These are phyloP conservation scores for Sclerotiophoma versabilis DNA, from an alignment of 2,329 filamentous ascomycete species.

Conservation along the genomic window DNA sequence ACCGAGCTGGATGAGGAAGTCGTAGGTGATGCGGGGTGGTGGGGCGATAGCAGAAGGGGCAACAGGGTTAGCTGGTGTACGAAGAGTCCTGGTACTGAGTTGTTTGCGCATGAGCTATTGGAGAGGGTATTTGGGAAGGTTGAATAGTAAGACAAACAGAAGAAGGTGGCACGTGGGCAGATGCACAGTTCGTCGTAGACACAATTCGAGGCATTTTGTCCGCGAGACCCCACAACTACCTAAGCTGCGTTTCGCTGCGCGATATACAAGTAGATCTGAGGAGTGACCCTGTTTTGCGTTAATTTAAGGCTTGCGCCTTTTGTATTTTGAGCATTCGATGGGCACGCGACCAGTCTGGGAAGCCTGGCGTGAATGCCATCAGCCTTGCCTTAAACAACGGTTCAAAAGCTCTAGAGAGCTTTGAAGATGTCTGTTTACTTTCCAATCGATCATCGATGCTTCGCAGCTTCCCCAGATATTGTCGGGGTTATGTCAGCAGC, in stretches of 20 bases:
- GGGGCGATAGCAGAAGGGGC: slow-evolving; percentile 76
- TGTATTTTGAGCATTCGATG: not conserved
- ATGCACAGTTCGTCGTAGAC: not conserved
- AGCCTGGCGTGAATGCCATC: not conserved
- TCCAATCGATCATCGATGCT: not conserved
- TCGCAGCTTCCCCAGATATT: slow-evolving; percentile 6
- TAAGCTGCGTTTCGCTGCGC: not conserved
- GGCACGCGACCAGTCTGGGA: slow-evolving; percentile 1
- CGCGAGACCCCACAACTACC: not conserved
- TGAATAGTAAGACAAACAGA: not conserved
- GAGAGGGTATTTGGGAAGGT: slow-evolving; percentile 66
- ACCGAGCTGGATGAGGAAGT: slow-evolving; percentile 52
- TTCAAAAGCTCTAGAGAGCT: not conserved
- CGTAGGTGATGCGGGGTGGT: slow-evolving; percentile 75
- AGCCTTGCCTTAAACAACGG: not conserved
- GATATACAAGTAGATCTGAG: not conserved
- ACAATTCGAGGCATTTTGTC: not conserved
- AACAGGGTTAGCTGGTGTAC: slow-evolving; percentile 83
- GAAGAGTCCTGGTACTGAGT: slow-evolving; percentile 69
- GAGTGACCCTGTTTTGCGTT: not conserved
- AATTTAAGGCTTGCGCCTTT: not conserved
- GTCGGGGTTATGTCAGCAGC: slow-evolving; percentile 5
- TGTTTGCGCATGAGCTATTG: slow-evolving; percentile 72
- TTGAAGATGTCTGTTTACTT: not conserved
- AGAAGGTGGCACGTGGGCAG: not conserved